Conservation (phyloP, 371 early-diverging fungal genomes). For the Quaeritorhiza haematococci region DNA sequence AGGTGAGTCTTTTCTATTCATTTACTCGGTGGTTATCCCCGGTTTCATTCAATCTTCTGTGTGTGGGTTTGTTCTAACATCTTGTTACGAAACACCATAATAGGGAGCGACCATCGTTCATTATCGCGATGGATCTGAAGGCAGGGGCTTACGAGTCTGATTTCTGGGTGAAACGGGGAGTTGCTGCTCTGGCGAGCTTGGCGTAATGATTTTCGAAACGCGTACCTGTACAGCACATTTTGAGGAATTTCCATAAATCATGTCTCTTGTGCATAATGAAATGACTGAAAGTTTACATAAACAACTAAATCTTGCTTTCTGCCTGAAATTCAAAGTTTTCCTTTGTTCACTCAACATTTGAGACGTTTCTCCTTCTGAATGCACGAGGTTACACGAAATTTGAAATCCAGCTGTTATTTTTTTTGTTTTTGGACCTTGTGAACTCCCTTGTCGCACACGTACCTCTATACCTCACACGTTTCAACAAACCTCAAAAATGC, state of each 20-base stretch:
- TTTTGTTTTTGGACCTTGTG: background rate
- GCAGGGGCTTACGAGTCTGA: conserved; percentile 44
- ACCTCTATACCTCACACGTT: background rate
- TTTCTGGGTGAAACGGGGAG: conserved; percentile 48
- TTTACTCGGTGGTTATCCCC: background rate
- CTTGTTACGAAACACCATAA: background rate
- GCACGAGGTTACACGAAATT: background rate
- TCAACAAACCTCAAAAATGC: too few relatives aligned
- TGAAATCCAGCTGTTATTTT: background rate
- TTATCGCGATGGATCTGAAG: conserved; percentile 47
- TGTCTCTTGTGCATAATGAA: background rate
- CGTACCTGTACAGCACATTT: background rate
- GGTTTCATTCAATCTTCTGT: background rate
- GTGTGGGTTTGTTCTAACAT: background rate
- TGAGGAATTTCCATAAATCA: background rate
- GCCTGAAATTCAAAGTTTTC: background rate
- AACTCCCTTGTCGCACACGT: background rate
- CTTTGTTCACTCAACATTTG: background rate
- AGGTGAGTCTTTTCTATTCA: conserved; percentile 18
- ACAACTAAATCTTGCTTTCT: background rate
- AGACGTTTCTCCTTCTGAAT: background rate
- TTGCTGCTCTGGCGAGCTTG: conserved; percentile 36
- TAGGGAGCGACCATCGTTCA: conserved; percentile 49
- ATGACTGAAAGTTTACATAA: background rate
- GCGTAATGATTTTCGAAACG: conserved; percentile 4